These are phyloP conservation scores for Sphaerulina populicola DNA, from an alignment of 2,329 filamentous ascomycete genomes.

Conservation along the genomic window DNA sequence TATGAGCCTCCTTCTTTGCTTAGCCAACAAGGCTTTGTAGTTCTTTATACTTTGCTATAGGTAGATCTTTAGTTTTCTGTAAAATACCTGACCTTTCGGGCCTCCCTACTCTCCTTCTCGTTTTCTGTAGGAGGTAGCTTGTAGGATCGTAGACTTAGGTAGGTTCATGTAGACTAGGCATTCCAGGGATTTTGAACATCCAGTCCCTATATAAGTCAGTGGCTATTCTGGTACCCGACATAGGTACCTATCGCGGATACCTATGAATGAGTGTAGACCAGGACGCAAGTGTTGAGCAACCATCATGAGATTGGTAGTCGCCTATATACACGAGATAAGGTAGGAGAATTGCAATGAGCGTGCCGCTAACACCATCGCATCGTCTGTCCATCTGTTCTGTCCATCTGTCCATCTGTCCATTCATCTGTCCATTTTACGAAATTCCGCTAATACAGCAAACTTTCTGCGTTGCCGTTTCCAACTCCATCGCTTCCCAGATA, in stretches of 20 bases:
- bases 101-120: no score
- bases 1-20: no score
- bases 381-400: background rate
- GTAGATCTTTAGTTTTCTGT: no score
- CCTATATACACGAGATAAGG: background rate
- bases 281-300: background rate
- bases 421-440: background rate
- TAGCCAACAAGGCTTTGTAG: no score
- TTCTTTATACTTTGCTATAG: no score
- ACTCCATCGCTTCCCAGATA: slow-evolving; percentile 6
- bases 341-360: slow-evolving; percentile 1
- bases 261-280: background rate
- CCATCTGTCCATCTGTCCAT: background rate
- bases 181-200: background rate
- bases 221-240: no score
- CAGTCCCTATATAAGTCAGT: no score
- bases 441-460: background rate
- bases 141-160: background rate
- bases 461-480: background rate
- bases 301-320: slow-evolving; percentile 1
- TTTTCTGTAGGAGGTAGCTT: no score
- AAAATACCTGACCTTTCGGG: no score
- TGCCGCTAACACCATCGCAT: background rate
- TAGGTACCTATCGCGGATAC: background rate
- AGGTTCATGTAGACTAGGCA: background rate